A percentile compares a stretch with the other conserved stretches of the same genome.
Evolutionary conservation across 2,329 filamentous ascomycete genomes (phyloP).

Genomic region (Fusarium mexicanum): DNA sequence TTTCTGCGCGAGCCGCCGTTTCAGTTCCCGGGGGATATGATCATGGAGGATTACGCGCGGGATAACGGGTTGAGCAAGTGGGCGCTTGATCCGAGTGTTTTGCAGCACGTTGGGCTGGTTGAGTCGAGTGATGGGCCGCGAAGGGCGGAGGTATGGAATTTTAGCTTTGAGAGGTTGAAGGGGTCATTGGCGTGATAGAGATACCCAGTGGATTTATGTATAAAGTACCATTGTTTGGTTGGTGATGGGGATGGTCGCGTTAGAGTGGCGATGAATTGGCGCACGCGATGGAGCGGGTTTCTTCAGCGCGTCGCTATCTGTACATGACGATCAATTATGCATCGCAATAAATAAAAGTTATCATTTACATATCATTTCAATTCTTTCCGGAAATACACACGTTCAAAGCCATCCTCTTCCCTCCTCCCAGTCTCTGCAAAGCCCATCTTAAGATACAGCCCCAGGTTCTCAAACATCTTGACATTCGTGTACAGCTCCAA

Average conservation of each 20-base stretch:
- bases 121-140: slow-evolving; percentile 45
- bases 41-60: slow-evolving; percentile 48
- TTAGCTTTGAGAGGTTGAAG: slow-evolving; percentile 46
- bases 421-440: slow-evolving; percentile 46
- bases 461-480: slow-evolving; percentile 49
- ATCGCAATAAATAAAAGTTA: neutral
- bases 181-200: neutral
- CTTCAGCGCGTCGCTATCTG: neutral
- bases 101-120: slow-evolving; percentile 50
- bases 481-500: slow-evolving; percentile 49
- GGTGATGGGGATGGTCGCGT: neutral
- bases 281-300: neutral
- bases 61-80: slow-evolving; percentile 46
- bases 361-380: slow-evolving; percentile 41
- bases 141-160: slow-evolving; percentile 49
- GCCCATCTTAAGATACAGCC: slow-evolving; percentile 44
- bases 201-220: neutral
- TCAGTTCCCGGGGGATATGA: slow-evolving; percentile 49
- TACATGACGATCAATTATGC: neutral
- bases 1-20: slow-evolving; percentile 46
- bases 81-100: slow-evolving; percentile 50
- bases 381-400: slow-evolving; percentile 49
- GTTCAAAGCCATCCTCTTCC: slow-evolving; percentile 46
- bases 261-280: neutral
- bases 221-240: too few relatives aligned